Evolutionary conservation across 2,329 filamentous ascomycete genomes (phyloP).

Genomic region (Huntiella savannae): DNA sequence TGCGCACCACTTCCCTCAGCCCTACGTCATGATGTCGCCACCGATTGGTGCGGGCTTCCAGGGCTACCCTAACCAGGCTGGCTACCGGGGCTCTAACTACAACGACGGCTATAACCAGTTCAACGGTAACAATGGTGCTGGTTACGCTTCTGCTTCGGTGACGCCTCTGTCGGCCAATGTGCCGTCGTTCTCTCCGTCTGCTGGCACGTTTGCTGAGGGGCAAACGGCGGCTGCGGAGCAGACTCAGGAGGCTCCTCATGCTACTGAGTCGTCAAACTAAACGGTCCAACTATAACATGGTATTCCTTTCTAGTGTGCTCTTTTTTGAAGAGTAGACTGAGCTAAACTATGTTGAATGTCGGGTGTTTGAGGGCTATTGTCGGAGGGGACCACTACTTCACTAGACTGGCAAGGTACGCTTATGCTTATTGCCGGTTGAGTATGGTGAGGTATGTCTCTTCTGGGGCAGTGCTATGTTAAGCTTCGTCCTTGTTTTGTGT

Average conservation of each 20-base stretch:
- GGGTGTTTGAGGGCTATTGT: too few relatives aligned
- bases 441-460: too few relatives aligned
- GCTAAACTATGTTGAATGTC: too few relatives aligned
- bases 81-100: constrained; percentile 14
- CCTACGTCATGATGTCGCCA: constrained; percentile 10
- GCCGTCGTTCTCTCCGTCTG: constrained; percentile 21
- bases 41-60: constrained; percentile 7
- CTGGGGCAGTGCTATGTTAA: too few relatives aligned
- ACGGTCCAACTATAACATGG: neutral
- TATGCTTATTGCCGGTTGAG: too few relatives aligned
- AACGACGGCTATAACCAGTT: constrained; percentile 16
- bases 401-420: too few relatives aligned
- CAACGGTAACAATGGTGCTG: constrained; percentile 11
- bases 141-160: constrained; percentile 14
- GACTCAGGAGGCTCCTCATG: neutral
- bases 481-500: too few relatives aligned
- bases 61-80: constrained; percentile 16
- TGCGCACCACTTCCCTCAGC: constrained; percentile 2
- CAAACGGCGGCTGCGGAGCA: neutral
- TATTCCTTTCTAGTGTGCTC: neutral
- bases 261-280: constrained; percentile 6
- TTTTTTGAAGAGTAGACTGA: too few relatives aligned
- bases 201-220: neutral
- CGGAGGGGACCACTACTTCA: too few relatives aligned
- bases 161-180: constrained; percentile 22